Evolutionary conservation across 2,329 filamentous ascomycete species (phyloP), one percentile per base, ranked within the genome.

Genomic region (Aspergillus sp.): DNA sequence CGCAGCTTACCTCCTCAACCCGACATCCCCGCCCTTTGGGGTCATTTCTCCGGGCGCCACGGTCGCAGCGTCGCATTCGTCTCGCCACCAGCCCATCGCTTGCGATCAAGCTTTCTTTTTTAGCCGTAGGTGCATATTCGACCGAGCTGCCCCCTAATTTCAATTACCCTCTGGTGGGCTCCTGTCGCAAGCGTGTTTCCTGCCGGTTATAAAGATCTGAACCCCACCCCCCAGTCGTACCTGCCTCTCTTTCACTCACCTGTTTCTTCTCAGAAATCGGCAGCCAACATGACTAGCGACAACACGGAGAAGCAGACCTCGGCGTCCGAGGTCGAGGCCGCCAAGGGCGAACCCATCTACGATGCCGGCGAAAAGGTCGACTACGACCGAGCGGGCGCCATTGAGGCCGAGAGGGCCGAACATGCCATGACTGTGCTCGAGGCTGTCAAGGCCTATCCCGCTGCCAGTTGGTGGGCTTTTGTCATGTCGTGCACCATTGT

Each of bases 401-500:
- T 86, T 68, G 82, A 85, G 64, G 86, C 84, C 13, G 87, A 89
- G 76, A 82, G 80, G 63, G 71, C 66, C 28, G 84, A 86, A 71
- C 82, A 84, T 69, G 71, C 79, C 34, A 84, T 85, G 82, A 70
- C 67, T 45, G 69, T 71, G 59, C 22, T 68, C 19, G 59, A 84
- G 68, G 83, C 84, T 61, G 80, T 84, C 60, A 79, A 74, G 71
- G 79, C 77, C 13, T 83, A 85, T 70, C 84, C 84, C 17, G 80
- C 81, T 75, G 84, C 84, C 66, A 79, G 78, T 17, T 80, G 80
- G 64, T 85, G 84, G 84, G 83, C 83, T 6, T 84, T 85, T 59
- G 72, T 84, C 71, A 82, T 86, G 73, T 85, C 81, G 52, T 84
- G 72, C 76, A 84, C 81, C 23, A 85, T 86, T 75, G 83, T 85